Evolutionary conservation across 306 rosid species (phyloP), one percentile per base, ranked within the genome.

Genomic region (Glycine latifolia): DNA sequence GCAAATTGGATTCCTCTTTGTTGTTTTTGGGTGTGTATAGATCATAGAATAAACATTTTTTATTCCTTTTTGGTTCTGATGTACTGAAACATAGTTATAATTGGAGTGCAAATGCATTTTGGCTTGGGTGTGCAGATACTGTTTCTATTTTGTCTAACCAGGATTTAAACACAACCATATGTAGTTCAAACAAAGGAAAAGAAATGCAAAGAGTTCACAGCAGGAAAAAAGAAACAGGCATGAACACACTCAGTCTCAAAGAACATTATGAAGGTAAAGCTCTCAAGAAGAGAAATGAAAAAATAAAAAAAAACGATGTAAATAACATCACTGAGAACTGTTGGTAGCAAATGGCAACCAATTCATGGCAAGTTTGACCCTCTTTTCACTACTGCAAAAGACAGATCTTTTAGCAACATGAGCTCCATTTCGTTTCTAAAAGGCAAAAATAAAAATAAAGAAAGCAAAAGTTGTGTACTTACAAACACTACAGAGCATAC

Each of bases 51-150:
- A 85, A 86, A 80, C 83, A 69, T 81, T 85, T 84, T 66, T 37
- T 11, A 37, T 54, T 15, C 77, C 46, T 79, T 59, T 59, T 77
- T 69, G 90, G 76, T 85, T 90, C 88, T 86, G 91, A 86, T 93
- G 98, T 92, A 92, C 83, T 86, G 89, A 86, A 83, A 87, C 95
- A 63, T 88, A 83, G 77, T 86, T 71, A 88, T 90, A 86, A 81
- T 92, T 87, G 85, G 92, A 89, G 92, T 92, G 94, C 81, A 84
- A 90, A 73, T 91, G 86, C 88, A 86, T 89, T 89, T 88, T 91
- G 90, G 91, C 85, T 91, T 96, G 91, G 91, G 98, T 87, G 94
- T 96, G 94, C 91, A 87, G 81, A 79, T 78, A 49, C 49, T 82
- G 86, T 86, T 52, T 81, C 71, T 77, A 83, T 83, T 53, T 62